Base-by-base conservation (phyloP, 352 stramenopile genomes). In the Phytophthora cryptogea region DNA sequence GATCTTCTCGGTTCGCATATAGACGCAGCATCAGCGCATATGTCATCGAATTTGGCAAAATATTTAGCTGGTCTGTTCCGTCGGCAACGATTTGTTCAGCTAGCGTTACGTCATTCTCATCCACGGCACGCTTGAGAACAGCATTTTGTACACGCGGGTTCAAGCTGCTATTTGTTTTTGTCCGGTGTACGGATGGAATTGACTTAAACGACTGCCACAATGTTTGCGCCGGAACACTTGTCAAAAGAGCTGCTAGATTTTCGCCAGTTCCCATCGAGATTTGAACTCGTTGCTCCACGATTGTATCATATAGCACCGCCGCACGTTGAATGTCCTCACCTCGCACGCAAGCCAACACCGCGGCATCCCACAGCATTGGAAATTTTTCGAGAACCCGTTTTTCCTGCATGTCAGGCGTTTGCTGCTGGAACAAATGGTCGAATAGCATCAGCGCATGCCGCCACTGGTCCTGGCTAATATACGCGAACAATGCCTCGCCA, bases 361-460 rank as follows among this genome's bases (percentile, higher is more conserved):
- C 83, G 3, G 74, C 77, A 52, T 92, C 83, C 83, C 80, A 90
- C n/a, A 86, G 17, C 55, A 84, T 83, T 32, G 80, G 70, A 49
- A 92, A 83, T 13, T 56, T 73, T 43, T 83, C 74, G 5, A 76
- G 52, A 37, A 46, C 42, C 5, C 68, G 68, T n/a, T 64, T 61
- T 30, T 76, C 68, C 32, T 70, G 63, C 68, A 76, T 76, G 28
- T 76, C 53, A 8, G 45, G 20, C 17, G 68, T 73, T 36, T 76
- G 63, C 4, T 77, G 74, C 31, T 85, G 78, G 35, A 74, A 79
- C 10, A 90, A 52, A 45, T 92, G 83, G 44, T 90, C 80, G 54
- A 92, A 90, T 20, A 92, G 58, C 74, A 92, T 72, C 44, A 92
- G 54, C 33, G 83, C 73, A 66, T 90, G 75, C 9, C 78, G 72